phyloP scores from a whole-genome alignment of 2,329 filamentous ascomycete species.

The Colletotrichum destructivum region DNA sequence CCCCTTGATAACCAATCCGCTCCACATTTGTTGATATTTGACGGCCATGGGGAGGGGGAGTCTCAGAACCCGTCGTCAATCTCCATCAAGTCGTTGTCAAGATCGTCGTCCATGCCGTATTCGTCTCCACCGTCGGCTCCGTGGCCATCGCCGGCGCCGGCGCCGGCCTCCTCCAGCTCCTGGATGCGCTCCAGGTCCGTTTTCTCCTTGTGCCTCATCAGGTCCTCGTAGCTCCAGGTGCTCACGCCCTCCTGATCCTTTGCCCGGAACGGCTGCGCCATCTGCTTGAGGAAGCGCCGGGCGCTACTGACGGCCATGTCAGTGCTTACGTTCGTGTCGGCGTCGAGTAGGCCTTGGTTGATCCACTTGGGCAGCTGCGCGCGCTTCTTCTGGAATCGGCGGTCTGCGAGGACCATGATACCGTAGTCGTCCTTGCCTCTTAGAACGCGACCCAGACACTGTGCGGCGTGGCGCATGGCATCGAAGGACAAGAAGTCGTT shows the following conservation, averaged over 20 bases:
- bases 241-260: slow-evolving; percentile 93
- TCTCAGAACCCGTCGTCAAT: slow-evolving; percentile 51
- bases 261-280: slow-evolving; percentile 90
- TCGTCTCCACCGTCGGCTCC: slow-evolving; percentile 54
- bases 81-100: slow-evolving; percentile 72
- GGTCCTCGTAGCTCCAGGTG: slow-evolving; percentile 87
- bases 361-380: slow-evolving; percentile 97
- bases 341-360: slow-evolving; percentile 86
- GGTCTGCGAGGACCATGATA: slow-evolving; percentile 98
- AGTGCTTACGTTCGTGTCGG: slow-evolving; percentile 90
- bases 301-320: slow-evolving; percentile 94
- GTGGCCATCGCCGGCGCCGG: slow-evolving; percentile 47
- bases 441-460: slow-evolving; percentile 94
- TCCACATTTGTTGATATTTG: background rate
- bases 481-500: slow-evolving; percentile 99
- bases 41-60: background rate
- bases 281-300: slow-evolving; percentile 89
- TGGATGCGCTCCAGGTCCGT: slow-evolving; percentile 77
- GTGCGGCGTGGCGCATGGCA: slow-evolving; percentile 98
- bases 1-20: background rate
- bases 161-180: slow-evolving; percentile 66
- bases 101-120: slow-evolving; percentile 66
- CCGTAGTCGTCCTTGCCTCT: slow-evolving; percentile 98
- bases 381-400: slow-evolving; percentile 92
- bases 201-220: slow-evolving; percentile 84